phyloP scores from a whole-genome alignment of 1,284 basidiomycete genomes.

The Puccinia coronata region DNA sequence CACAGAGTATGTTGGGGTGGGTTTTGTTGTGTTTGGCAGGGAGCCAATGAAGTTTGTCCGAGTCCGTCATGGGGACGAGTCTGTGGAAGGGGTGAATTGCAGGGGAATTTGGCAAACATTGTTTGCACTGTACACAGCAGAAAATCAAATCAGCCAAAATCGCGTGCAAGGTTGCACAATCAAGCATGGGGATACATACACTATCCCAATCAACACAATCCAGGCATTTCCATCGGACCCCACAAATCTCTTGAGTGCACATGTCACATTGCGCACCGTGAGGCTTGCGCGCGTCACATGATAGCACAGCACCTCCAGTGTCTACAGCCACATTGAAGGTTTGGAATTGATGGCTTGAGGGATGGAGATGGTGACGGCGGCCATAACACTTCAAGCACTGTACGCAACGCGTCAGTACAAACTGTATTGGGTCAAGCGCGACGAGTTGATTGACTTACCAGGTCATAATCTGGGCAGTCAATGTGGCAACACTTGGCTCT shows the following conservation, averaged over 20 bases:
- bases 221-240: conserved; percentile 69
- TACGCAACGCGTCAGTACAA: not conserved
- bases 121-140: conserved; percentile 49
- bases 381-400: conserved; percentile 39
- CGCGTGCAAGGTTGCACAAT: conserved; percentile 68
- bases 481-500: conserved; percentile 34
- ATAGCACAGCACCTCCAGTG: not conserved
- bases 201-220: conserved; percentile 62
- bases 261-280: conserved; percentile 72
- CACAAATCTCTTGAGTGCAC: conserved; percentile 66
- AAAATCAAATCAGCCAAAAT: not conserved
- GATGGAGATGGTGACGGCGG: conserved; percentile 4
- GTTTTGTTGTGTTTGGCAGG: conserved; percentile 6
- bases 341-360: conserved; percentile 20
- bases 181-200: conserved; percentile 65
- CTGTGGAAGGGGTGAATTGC: conserved; percentile 52
- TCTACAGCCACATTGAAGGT: not conserved
- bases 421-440: not conserved
- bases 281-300: conserved; percentile 4
- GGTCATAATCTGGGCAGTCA: conserved; percentile 36
- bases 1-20: conserved; percentile 53
- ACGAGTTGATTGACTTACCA: conserved; percentile 3
- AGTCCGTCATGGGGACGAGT: conserved; percentile 51
- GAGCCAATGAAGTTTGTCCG: not conserved
- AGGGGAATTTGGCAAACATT: conserved; percentile 44